phyloP scores from a whole-genome alignment of 2,329 filamentous ascomycete species.

The Alternaria brassicicola region DNA sequence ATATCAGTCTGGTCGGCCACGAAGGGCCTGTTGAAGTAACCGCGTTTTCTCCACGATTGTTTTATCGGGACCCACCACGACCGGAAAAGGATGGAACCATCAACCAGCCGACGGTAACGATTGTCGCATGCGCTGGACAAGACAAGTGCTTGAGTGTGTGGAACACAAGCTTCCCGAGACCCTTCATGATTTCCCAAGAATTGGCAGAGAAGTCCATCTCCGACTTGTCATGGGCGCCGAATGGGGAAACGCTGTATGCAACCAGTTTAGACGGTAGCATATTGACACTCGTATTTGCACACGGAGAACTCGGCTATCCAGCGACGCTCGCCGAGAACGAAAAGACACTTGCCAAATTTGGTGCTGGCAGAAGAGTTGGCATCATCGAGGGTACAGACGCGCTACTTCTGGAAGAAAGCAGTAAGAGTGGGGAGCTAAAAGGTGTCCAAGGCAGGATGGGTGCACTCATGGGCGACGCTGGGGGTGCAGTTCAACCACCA shows the following conservation, averaged over 20 bases:
- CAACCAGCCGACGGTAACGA: slow-evolving; percentile 70
- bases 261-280: slow-evolving; percentile 91
- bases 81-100: slow-evolving; percentile 57
- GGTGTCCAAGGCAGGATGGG: slow-evolving; percentile 96
- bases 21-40: slow-evolving; percentile 97
- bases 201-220: slow-evolving; percentile 89
- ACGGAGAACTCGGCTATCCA: slow-evolving; percentile 87
- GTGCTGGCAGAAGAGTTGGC: slow-evolving; percentile 84
- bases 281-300: slow-evolving; percentile 78
- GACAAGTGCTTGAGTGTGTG: slow-evolving; percentile 96
- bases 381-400: slow-evolving; percentile 93
- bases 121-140: slow-evolving; percentile 95
- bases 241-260: slow-evolving; percentile 84
- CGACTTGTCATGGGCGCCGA: slow-evolving; percentile 91
- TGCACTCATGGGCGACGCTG: slow-evolving; percentile 90
- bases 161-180: slow-evolving; percentile 94
- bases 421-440: slow-evolving; percentile 87
- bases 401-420: slow-evolving; percentile 83
- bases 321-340: slow-evolving; percentile 88
- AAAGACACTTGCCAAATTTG: slow-evolving; percentile 90
- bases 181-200: slow-evolving; percentile 88
- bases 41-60: slow-evolving; percentile 92
- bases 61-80: slow-evolving; percentile 70
- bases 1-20: slow-evolving; percentile 96
- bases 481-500: slow-evolving; percentile 52